Conservation (phyloP, 495 filamentous ascomycete genomes). For the Xeromyces bisporus region DNA sequence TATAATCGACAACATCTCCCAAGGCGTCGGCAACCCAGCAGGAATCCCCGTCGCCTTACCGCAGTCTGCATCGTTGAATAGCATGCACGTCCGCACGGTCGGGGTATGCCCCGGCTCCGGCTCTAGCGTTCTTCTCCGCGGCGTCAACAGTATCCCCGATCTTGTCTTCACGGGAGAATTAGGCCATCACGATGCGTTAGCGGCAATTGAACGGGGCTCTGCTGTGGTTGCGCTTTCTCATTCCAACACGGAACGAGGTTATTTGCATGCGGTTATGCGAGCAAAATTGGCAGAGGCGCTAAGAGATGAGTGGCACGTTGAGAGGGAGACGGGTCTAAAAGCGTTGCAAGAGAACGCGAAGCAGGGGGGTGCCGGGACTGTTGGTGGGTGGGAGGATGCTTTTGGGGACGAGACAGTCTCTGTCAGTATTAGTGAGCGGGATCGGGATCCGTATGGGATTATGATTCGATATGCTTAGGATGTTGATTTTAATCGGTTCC, state of each 20-base stretch:
- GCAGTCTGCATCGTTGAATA: conserved; percentile 32
- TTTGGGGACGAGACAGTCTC: conserved; percentile 34
- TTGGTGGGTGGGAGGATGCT: conserved; percentile 25
- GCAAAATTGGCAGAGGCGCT: conserved; percentile 41
- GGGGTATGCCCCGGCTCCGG: conserved; percentile 78
- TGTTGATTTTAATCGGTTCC: conserved; percentile 3
- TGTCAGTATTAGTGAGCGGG: conserved; percentile 58
- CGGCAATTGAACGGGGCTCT: conserved; percentile 74
- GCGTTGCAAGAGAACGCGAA: conserved; percentile 15
- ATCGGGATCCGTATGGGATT: conserved; percentile 65
- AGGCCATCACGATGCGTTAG: conserved; percentile 78
- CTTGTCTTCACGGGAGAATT: conserved; percentile 84
- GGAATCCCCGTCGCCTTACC: conserved; percentile 56
- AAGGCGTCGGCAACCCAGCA: conserved; percentile 41
- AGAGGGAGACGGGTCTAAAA: conserved; percentile 20
- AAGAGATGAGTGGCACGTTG: conserved; percentile 32
- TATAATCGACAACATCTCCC: conserved; percentile 45
- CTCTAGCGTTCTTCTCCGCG: conserved; percentile 48
- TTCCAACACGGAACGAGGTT: conserved; percentile 77
- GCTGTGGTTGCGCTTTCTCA: conserved; percentile 75
- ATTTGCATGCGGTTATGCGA: conserved; percentile 53
- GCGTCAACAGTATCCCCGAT: conserved; percentile 41
- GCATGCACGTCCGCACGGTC: conserved; percentile 39
- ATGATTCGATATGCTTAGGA: conserved; percentile 39
- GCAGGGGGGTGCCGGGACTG: conserved; percentile 6